Conservation (phyloP, 805 yeast species). For the Kluyveromyces wickerhamii region DNA sequence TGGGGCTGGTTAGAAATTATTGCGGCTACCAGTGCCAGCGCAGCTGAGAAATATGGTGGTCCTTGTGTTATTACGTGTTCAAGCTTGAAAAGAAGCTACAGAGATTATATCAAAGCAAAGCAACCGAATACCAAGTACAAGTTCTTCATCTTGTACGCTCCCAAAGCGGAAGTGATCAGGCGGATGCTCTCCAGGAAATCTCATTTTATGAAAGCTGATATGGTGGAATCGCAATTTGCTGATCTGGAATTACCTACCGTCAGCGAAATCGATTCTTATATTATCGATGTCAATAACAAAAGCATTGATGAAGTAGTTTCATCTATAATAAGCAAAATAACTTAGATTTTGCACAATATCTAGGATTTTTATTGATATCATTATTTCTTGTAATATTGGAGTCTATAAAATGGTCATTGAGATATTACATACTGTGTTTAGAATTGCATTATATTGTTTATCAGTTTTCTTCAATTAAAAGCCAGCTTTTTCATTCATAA, state of each 20-base stretch:
- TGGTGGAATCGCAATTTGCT: conserved; percentile 74
- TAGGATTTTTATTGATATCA: too few relatives aligned
- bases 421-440: too few relatives aligned
- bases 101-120: conserved; percentile 46
- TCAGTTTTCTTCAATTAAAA: too few relatives aligned
- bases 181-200: conserved; percentile 59
- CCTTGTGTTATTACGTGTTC: conserved; percentile 69
- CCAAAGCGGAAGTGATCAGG: conserved; percentile 47
- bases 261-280: conserved; percentile 25
- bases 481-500: neutral
- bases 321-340: neutral
- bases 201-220: conserved; percentile 82
- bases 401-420: too few relatives aligned
- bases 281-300: conserved; percentile 27
- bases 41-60: conserved; percentile 30
- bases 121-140: conserved; percentile 36
- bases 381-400: too few relatives aligned
- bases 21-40: conserved; percentile 33
- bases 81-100: conserved; percentile 65
- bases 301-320: conserved; percentile 13
- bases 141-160: conserved; percentile 62
- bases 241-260: conserved; percentile 63
- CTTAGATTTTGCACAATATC: too few relatives aligned
- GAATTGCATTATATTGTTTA: too few relatives aligned
- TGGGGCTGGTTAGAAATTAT: conserved; percentile 78